A percentile compares a stretch with the other conserved stretches of the same genome.
These are phyloP conservation scores for Globisporangium iwayamae DNA, from an alignment of 352 stramenopile species.

Conservation along the genomic window DNA sequence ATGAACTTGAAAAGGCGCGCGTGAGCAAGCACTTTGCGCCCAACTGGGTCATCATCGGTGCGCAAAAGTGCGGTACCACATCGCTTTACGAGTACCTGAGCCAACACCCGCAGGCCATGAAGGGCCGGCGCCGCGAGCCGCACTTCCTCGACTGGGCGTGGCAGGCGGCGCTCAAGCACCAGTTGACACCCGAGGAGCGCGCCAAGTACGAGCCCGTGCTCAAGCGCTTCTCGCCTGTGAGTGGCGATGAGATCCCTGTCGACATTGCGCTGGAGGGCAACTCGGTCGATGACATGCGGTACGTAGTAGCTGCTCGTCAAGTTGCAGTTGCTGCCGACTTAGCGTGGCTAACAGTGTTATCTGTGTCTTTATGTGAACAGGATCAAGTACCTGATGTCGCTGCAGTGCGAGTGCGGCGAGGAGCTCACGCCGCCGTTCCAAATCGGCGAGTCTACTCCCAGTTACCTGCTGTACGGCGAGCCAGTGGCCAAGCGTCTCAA, in stretches of 20 bases:
- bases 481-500: slow-evolving; percentile 39
- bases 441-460: slow-evolving; percentile 85
- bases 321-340: neutral
- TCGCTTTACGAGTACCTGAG: slow-evolving; percentile 57
- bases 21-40: slow-evolving; percentile 26
- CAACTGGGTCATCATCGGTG: slow-evolving; percentile 58
- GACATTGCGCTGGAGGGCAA: slow-evolving; percentile 21
- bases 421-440: slow-evolving; percentile 60
- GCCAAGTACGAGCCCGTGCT: slow-evolving; percentile 26
- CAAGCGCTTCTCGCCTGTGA: slow-evolving; percentile 12
- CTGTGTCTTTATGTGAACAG: slow-evolving; percentile 16
- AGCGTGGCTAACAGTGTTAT: slow-evolving; percentile 1
- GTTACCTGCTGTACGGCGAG: slow-evolving; percentile 71
- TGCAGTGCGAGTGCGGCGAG: slow-evolving; percentile 30
- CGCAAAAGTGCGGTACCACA: slow-evolving; percentile 65
- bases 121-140: slow-evolving; percentile 58
- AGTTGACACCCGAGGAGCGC: slow-evolving; percentile 24
- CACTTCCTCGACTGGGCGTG: slow-evolving; percentile 71
- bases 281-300: slow-evolving; percentile 45
- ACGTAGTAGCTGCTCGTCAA: neutral
- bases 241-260: neutral
- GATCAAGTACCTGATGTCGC: slow-evolving; percentile 50
- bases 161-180: slow-evolving; percentile 26
- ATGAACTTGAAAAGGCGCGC: slow-evolving; percentile 25
- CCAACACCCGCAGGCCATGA: slow-evolving; percentile 87